Evolutionary conservation across 257 asterid genomes (phyloP).

Genomic region (Nemophila menziesii): DNA sequence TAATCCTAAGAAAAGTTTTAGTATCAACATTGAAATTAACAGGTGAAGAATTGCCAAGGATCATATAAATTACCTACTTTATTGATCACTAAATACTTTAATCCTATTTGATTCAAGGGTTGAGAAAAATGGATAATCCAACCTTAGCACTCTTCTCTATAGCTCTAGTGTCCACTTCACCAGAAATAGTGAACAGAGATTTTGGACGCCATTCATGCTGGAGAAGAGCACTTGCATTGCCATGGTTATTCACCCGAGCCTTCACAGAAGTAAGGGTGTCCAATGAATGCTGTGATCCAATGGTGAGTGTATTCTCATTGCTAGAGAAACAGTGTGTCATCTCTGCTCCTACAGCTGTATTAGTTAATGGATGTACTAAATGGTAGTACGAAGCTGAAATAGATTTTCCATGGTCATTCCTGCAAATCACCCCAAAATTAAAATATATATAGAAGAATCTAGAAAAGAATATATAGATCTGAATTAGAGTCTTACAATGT

Average conservation of each 20-base stretch:
- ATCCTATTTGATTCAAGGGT: conserved; percentile 42
- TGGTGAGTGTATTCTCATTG: conserved; percentile 68
- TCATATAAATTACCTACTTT: neutral
- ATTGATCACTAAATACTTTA: neutral
- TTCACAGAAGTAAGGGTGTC: conserved; percentile 73
- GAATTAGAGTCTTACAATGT: conserved; percentile 43
- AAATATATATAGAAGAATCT: neutral
- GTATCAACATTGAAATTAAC: neutral
- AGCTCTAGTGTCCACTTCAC: conserved; percentile 94
- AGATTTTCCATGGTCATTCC: conserved; percentile 71
- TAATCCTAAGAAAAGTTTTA: neutral
- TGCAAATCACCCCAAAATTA: conserved; percentile 12
- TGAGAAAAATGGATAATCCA: conserved; percentile 81
- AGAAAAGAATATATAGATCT: neutral
- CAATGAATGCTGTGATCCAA: conserved; percentile 77
- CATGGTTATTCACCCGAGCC: conserved; percentile 74
- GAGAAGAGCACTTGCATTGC: conserved; percentile 79
- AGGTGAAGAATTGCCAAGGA: neutral
- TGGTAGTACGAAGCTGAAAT: conserved; percentile 81
- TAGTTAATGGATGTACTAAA: conserved; percentile 58
- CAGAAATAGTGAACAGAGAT: conserved; percentile 80
- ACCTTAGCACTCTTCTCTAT: conserved; percentile 85
- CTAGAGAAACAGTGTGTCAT: conserved; percentile 70
- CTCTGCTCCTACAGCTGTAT: conserved; percentile 94
- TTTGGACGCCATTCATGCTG: conserved; percentile 91